These are phyloP conservation scores for Ogataea corticis DNA, from an alignment of 805 yeast genomes.

Conservation along the genomic window DNA sequence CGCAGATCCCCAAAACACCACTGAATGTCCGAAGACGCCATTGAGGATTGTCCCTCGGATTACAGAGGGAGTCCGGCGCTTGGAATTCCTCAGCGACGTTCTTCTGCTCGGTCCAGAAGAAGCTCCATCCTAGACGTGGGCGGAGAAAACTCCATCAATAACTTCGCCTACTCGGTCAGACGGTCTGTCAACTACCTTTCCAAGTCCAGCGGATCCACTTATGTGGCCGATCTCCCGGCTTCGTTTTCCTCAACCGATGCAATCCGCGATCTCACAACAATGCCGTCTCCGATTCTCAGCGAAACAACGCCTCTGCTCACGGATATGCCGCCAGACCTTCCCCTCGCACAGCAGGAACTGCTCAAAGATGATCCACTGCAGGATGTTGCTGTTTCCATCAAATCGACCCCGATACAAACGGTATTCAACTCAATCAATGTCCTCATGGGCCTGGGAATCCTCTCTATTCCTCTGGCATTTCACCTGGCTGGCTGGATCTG, in stretches of 20 bases:
- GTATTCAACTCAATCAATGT: conserved; percentile 77
- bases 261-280: not conserved
- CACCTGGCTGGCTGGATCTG: conserved; percentile 65
- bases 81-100: not conserved
- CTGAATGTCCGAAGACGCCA: conserved; percentile 5
- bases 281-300: conserved; percentile 2
- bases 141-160: conserved; percentile 38
- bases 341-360: not conserved
- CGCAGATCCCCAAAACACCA: not conserved
- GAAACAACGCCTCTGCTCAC: not conserved
- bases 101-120: conserved; percentile 24
- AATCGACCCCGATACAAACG: conserved; percentile 72
- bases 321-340: not conserved
- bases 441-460: conserved; percentile 71
- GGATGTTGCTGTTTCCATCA: conserved; percentile 30
- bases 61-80: not conserved
- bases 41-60: conserved; percentile 5
- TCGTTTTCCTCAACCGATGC: not conserved
- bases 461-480: conserved; percentile 72
- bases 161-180: conserved; percentile 37
- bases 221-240: conserved; percentile 1
- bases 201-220: conserved; percentile 21
- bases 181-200: conserved; percentile 34
- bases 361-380: conserved; percentile 10
- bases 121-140: conserved; percentile 38